A percentile compares a stretch with the other conserved stretches of the same genome.
These are phyloP conservation scores for Passalora sequoiae DNA, from an alignment of 2,329 filamentous ascomycete species.

Conservation along the genomic window DNA sequence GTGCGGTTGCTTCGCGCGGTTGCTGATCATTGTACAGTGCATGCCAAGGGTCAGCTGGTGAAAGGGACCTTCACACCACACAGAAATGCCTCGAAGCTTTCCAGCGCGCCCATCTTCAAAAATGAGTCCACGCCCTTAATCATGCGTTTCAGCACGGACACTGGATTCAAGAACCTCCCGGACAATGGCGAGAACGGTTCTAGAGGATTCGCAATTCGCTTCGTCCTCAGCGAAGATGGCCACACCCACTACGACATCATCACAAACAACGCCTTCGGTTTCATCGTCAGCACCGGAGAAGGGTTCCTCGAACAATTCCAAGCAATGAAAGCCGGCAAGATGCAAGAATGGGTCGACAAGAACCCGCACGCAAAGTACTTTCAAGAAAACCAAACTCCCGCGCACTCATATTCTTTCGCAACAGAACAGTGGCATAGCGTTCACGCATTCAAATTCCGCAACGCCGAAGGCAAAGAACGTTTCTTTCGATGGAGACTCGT, in stretches of 20 bases:
- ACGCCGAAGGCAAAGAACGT: conserved; percentile 38
- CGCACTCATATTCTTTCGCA: conserved; percentile 42
- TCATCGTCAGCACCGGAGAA: conserved; percentile 45
- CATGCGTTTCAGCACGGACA: conserved; percentile 17
- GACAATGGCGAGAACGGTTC: conserved; percentile 17
- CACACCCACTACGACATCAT: conserved; percentile 19
- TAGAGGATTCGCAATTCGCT: conserved; percentile 39
- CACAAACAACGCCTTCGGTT: conserved; percentile 18
- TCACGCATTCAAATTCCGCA: conserved; percentile 45
- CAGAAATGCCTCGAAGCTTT: conserved; percentile 38
- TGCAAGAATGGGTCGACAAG: conserved; percentile 40
- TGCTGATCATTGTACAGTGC: too few relatives aligned
- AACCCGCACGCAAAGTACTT: conserved; percentile 47
- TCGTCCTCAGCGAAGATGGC: conserved; percentile 16
- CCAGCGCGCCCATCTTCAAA: conserved; percentile 16
- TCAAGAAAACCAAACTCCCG: conserved; percentile 45
- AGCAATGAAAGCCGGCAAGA: conserved; percentile 34
- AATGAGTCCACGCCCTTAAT: conserved; percentile 11
- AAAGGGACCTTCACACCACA: conserved; percentile 2
- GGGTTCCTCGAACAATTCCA: conserved; percentile 47
- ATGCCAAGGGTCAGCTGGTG: background rate
- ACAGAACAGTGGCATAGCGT: conserved; percentile 46
- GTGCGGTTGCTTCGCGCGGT: too few relatives aligned
- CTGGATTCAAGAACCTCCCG: conserved; percentile 16
- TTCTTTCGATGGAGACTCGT: conserved; percentile 46